These are phyloP conservation scores for Phyllosticta capitalensis DNA, from an alignment of 2,329 filamentous ascomycete species.

Conservation along the genomic window DNA sequence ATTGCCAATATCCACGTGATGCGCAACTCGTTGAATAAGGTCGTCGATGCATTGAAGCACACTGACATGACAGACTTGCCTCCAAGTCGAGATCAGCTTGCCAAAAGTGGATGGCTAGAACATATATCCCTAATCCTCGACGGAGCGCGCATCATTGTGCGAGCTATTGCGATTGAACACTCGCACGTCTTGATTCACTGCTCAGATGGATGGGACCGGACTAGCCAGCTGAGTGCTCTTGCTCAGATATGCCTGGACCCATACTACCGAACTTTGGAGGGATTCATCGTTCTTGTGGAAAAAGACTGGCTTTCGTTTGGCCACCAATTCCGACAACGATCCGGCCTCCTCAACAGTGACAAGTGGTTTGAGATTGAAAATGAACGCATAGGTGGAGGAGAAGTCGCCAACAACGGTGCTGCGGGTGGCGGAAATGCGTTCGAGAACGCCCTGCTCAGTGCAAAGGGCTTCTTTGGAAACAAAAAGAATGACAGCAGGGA, in stretches of 20 bases:
- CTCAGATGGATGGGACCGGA: slow-evolving; percentile 97
- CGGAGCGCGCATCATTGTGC: slow-evolving; percentile 73
- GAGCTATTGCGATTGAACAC: slow-evolving; percentile 82
- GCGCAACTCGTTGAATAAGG: slow-evolving; percentile 78
- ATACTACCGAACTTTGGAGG: slow-evolving; percentile 87
- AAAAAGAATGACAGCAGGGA: slow-evolving; percentile 61
- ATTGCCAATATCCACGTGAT: slow-evolving; percentile 99
- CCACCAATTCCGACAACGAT: slow-evolving; percentile 93
- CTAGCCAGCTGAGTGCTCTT: slow-evolving; percentile 84
- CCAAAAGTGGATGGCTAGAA: slow-evolving; percentile 81
- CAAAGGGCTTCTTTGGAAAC: slow-evolving; percentile 75
- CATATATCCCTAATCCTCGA: slow-evolving; percentile 80
- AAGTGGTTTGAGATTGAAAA: slow-evolving; percentile 90
- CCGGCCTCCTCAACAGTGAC: slow-evolving; percentile 77
- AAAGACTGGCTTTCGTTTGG: slow-evolving; percentile 98
- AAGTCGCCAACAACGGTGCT: slow-evolving; percentile 33
- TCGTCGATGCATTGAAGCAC: slow-evolving; percentile 85
- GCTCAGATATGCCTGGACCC: slow-evolving; percentile 92
- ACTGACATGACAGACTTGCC: slow-evolving; percentile 77
- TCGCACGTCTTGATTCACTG: slow-evolving; percentile 96
- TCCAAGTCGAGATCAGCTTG: slow-evolving; percentile 70
- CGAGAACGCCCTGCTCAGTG: slow-evolving; percentile 74
- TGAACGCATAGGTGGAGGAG: slow-evolving; percentile 55
- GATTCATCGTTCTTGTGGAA: slow-evolving; percentile 88
- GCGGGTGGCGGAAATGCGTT: slow-evolving; percentile 61